Evolutionary conservation across 1,284 basidiomycete genomes (phyloP).

Genomic region (Cutaneotrichosporon cutaneum): DNA sequence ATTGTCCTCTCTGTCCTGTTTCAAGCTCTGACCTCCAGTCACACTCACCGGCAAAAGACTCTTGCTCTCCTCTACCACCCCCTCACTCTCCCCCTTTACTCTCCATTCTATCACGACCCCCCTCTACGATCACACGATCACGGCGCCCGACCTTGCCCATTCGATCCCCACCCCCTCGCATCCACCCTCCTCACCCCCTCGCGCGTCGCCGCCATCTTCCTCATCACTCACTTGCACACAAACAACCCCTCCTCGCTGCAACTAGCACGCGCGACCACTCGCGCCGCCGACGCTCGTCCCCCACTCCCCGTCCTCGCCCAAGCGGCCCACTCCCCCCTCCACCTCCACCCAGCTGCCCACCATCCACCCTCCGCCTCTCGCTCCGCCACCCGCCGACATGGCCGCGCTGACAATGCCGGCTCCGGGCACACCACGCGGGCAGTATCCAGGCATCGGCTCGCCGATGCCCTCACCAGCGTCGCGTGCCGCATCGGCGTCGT

Average conservation of each 20-base stretch:
- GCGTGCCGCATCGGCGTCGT: not conserved
- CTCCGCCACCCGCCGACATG: conserved; percentile 9
- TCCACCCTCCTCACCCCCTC: not conserved
- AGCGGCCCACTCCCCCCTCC: not conserved
- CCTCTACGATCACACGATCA: not conserved
- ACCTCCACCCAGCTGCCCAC: not conserved
- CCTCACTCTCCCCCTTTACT: not conserved
- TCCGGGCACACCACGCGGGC: conserved; percentile 12
- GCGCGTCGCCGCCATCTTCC: not conserved
- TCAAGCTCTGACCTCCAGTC: not conserved
- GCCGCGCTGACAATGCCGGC: conserved; percentile 24
- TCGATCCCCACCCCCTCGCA: not conserved
- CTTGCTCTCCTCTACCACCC: not conserved
- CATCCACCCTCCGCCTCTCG: not conserved
- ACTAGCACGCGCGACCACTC: not conserved
- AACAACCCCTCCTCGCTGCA: not conserved
- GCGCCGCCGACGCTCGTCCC: not conserved
- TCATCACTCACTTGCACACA: not conserved
- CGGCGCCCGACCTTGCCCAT: not conserved
- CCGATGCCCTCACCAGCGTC: conserved; percentile 2
- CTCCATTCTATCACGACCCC: not conserved
- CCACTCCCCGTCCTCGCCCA: not conserved
- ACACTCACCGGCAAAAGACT: no score
- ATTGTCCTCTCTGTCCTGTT: not conserved
- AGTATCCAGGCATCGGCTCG: not conserved